Evolutionary conservation across 768 basidiomycete genomes (phyloP).

Genomic region (Mycena vitilis): DNA sequence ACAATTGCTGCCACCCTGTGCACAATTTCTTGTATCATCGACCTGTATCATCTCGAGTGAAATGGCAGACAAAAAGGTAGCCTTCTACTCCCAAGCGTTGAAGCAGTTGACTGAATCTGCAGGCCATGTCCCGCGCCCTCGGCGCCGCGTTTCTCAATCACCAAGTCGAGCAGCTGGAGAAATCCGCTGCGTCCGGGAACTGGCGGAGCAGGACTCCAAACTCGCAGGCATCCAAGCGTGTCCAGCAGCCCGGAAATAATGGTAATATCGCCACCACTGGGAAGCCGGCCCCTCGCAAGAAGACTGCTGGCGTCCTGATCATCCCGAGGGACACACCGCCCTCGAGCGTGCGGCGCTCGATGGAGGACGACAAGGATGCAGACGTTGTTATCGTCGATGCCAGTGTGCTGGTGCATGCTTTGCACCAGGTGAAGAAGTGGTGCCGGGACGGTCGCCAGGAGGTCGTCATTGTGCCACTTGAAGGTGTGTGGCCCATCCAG

Average conservation of each 20-base stretch:
- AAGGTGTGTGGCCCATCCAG: slow-evolving; percentile 66
- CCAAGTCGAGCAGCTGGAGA: slow-evolving; percentile 90
- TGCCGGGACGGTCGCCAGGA: slow-evolving; percentile 82
- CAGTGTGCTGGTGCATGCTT: slow-evolving; percentile 82
- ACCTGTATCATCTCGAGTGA: background rate
- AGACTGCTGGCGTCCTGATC: slow-evolving; percentile 27
- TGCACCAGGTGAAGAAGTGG: slow-evolving; percentile 86
- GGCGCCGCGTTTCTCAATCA: slow-evolving; percentile 90
- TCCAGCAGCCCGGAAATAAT: slow-evolving; percentile 47
- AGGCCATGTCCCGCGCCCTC: slow-evolving; percentile 88
- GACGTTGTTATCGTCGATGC: slow-evolving; percentile 85
- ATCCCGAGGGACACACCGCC: slow-evolving; percentile 35
- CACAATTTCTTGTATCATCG: background rate
- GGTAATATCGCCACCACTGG: slow-evolving; percentile 30
- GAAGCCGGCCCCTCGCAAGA: slow-evolving; percentile 37
- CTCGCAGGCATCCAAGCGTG: slow-evolving; percentile 41
- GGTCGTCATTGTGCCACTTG: slow-evolving; percentile 85
- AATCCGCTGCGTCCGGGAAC: slow-evolving; percentile 69
- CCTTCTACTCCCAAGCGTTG: background rate
- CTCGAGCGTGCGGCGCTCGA: slow-evolving; percentile 29
- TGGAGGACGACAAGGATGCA: slow-evolving; percentile 65
- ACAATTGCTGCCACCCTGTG: slow-evolving; percentile 2
- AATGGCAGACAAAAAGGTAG: slow-evolving; percentile 51
- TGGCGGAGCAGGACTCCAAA: slow-evolving; percentile 61
- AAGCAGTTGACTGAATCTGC: slow-evolving; percentile 24